Conservation (phyloP, 768 basidiomycete genomes). For the button mushroom (Agaricus bisporus) region DNA sequence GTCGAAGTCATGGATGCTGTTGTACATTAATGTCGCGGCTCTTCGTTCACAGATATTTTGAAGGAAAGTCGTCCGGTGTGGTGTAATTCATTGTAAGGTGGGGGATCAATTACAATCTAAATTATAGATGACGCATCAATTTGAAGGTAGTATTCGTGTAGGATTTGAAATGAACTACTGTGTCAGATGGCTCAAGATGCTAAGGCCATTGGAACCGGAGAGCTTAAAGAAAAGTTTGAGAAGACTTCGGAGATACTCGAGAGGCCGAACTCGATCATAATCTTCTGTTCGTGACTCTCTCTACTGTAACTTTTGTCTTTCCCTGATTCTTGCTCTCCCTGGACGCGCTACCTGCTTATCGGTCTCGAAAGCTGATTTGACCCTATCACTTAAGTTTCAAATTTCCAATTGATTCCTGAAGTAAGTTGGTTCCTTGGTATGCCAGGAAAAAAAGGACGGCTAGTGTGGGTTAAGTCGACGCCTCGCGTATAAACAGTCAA, state of each 20-base stretch:
- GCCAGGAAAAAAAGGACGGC: too few species aligned
- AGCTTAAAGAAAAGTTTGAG: slow-evolving; percentile 91
- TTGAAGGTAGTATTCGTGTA: slow-evolving; percentile 90
- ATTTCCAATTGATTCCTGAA: too few species aligned
- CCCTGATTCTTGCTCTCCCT: too few species aligned
- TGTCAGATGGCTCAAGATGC: slow-evolving; percentile 95
- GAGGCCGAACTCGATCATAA: slow-evolving; percentile 89
- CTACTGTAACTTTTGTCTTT: slow-evolving; percentile 34
- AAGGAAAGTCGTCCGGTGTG: slow-evolving; percentile 55
- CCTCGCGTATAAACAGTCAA: too few species aligned
- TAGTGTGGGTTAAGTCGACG: too few species aligned
- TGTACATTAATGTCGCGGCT: slow-evolving; percentile 96
- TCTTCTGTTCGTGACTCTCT: slow-evolving; percentile 84
- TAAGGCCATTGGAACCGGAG: slow-evolving; percentile 93
- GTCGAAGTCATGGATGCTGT: slow-evolving; percentile 99
- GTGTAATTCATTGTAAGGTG: not conserved
- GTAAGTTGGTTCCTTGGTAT: too few species aligned
- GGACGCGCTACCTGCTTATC: too few species aligned
- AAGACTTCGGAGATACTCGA: slow-evolving; percentile 90
- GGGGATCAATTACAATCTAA: not conserved
- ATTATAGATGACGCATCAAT: slow-evolving; percentile 83
- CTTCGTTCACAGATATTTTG: slow-evolving; percentile 93
- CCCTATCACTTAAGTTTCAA: too few species aligned
- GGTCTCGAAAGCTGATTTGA: too few species aligned
- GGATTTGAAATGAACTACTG: slow-evolving; percentile 91